A percentile compares a stretch with the other conserved stretches of the same genome.
These are phyloP conservation scores for Camelina neglecta DNA, from an alignment of 345 rosid species.

Conservation along the genomic window DNA sequence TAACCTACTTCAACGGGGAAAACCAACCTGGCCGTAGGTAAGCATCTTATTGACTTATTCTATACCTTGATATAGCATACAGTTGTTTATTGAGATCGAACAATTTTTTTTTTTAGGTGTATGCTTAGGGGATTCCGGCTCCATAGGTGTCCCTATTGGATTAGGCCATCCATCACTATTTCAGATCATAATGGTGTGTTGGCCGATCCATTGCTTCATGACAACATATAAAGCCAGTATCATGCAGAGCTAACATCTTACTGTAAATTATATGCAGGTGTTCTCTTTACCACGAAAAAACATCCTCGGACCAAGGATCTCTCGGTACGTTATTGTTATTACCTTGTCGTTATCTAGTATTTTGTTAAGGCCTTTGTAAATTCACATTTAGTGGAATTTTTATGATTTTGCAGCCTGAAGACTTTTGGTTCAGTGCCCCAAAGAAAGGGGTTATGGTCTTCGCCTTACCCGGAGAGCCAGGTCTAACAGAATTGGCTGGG, in stretches of 20 bases:
- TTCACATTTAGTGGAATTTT: conserved; percentile 15
- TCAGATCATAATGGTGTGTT: conserved; percentile 74
- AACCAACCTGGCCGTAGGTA: conserved; percentile 82
- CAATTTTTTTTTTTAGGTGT: conserved; percentile 55
- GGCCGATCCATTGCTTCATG: conserved; percentile 18
- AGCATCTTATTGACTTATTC: conserved; percentile 14
- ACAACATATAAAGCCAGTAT: conserved; percentile 19
- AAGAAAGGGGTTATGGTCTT: conserved; percentile 91
- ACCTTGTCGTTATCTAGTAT: conserved; percentile 10
- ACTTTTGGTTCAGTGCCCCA: conserved; percentile 88
- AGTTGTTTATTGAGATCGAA: conserved; percentile 26
- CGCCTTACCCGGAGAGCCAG: conserved; percentile 90
- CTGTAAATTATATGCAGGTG: conserved; percentile 52
- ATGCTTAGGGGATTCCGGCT: conserved; percentile 91
- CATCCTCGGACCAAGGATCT: conserved; percentile 79
- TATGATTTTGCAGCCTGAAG: conserved; percentile 65
- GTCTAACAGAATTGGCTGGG: conserved; percentile 74
- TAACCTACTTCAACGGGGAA: conserved; percentile 82
- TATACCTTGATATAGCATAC: conserved; percentile 4
- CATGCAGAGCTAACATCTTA: conserved; percentile 11
- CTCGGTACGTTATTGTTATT: conserved; percentile 52
- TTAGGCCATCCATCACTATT: conserved; percentile 80
- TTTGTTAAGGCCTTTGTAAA: conserved; percentile 11
- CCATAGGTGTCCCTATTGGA: conserved; percentile 88
- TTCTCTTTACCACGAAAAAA: conserved; percentile 79